Base-by-base conservation (phyloP, 768 basidiomycete genomes). In the Auricularia cornea region DNA sequence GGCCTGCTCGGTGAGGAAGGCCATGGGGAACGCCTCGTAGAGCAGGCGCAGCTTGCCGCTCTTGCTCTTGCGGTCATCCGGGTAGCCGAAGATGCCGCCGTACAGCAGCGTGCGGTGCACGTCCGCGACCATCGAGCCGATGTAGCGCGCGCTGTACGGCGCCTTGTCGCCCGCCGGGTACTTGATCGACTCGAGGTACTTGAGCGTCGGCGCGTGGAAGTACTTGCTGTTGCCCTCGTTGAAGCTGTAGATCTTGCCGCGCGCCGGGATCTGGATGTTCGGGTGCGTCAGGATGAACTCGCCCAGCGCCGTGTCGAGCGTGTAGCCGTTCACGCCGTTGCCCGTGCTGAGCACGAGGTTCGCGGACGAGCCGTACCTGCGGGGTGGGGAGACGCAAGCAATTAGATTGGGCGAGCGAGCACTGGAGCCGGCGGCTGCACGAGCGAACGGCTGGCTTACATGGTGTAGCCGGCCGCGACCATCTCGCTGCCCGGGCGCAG, bases 241-340 rank as follows among this genome's bases (percentile, higher is more conserved):
- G 83, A 98, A 96, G 3, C 95, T 98, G 79, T 99, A 99, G 72
- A 99, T 99, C 79, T 98, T 98, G 68, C 97, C 97, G 59, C 97
- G 88, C 11, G 85, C 67, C 6, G 97, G 97, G 67, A 99, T 92
- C 76, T 86, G 84, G 76, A 99, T 99, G 90, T 98, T 86, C 29
- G 96, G 96, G 78, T 99, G 97, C 32, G 97, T 99, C 63, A 98
- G 85, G 72, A 99, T 97, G 76, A 98, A 99, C 79, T 99, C 97
- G 69, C 97, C 97, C 16, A 99, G 84, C 5, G 94, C 76, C 26
- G 91, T 89, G 76, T 99, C 97, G 41, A 99, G 86, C 11, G 97
- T 99, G 80, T 97, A 99, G 57, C 97, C 97, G 73, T 98, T 94
- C 66, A 99, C 97, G 60, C 97, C 97, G 51, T 87, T 83, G 3